These are phyloP conservation scores for Penicillium sclerotigenum DNA, from an alignment of 2,329 filamentous ascomycete genomes.

Conservation along the genomic window DNA sequence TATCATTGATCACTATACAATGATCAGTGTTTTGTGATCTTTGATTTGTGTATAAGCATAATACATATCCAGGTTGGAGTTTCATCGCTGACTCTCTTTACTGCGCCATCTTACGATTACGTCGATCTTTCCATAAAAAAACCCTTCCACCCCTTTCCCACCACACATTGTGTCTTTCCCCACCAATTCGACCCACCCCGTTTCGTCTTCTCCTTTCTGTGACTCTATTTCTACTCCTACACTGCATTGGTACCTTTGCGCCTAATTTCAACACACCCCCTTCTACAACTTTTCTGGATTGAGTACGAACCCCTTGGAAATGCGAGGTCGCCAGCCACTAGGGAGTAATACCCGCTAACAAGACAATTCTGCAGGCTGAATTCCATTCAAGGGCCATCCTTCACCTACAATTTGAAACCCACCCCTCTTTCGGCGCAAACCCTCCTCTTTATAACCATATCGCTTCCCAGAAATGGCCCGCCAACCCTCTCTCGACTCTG, in stretches of 20 bases:
- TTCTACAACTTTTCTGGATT: not conserved
- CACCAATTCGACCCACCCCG: conserved; percentile 20
- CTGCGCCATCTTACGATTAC: not conserved
- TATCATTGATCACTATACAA: not conserved
- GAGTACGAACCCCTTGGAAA: not conserved
- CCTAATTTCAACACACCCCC: not conserved
- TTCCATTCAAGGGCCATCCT: not conserved
- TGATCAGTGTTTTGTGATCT: not conserved
- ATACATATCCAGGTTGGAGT: not conserved
- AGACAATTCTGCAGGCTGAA: not conserved
- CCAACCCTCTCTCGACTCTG: conserved; percentile 51
- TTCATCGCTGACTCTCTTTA: not conserved
- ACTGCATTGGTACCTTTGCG: not conserved
- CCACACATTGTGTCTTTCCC: not conserved
- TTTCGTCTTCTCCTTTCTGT: conserved; percentile 19
- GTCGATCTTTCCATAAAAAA: conserved; percentile 8
- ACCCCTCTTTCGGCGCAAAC: not conserved
- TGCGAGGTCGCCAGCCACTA: not conserved
- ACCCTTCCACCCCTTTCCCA: conserved; percentile 1
- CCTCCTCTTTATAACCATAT: conserved; percentile 1
- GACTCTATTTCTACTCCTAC: not conserved
- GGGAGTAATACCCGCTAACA: conserved; percentile 6
- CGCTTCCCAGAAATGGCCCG: conserved; percentile 31
- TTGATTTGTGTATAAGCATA: not conserved
- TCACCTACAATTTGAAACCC: not conserved